phyloP scores from a whole-genome alignment of 176 grass and related monocot species.

The Aegilops speltoides region DNA sequence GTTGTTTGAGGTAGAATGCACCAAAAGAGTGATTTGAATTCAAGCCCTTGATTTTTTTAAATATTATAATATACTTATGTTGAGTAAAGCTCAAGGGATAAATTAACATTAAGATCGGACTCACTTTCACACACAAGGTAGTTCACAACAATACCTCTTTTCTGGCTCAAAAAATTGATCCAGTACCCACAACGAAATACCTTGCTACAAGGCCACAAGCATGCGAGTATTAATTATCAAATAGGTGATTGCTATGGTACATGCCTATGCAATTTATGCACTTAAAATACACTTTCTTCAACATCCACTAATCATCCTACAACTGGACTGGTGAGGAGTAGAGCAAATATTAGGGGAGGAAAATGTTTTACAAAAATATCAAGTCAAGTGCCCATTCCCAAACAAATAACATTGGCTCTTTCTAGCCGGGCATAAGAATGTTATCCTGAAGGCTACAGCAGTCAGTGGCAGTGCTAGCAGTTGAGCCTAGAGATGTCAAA shows the following conservation, averaged over 20 bases:
- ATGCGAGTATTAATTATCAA: not conserved
- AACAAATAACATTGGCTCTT: not conserved
- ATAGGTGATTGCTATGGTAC: not conserved
- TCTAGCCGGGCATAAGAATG: not conserved
- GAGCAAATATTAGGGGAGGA: not conserved
- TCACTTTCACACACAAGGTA: not conserved
- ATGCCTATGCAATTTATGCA: not conserved
- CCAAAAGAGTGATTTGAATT: not conserved
- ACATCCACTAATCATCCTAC: slow-evolving; percentile 4
- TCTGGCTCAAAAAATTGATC: not conserved
- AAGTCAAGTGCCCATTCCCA: not conserved
- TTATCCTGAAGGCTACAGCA: not conserved
- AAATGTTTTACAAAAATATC: not conserved
- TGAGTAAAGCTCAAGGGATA: slow-evolving; percentile 3
- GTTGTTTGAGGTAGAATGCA: not conserved
- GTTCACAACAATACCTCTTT: not conserved
- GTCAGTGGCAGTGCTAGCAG: too few species aligned
- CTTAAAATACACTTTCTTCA: not conserved
- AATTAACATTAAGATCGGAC: not conserved
- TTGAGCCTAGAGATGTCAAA: too few species aligned
- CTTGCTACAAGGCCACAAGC: not conserved
- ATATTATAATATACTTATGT: not conserved
- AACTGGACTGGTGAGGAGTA: not conserved
- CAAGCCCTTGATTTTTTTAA: not conserved
- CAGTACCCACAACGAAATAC: not conserved